These are phyloP conservation scores for Chaetomium cochliodes DNA, from an alignment of 495 filamentous ascomycete genomes.

Conservation along the genomic window DNA sequence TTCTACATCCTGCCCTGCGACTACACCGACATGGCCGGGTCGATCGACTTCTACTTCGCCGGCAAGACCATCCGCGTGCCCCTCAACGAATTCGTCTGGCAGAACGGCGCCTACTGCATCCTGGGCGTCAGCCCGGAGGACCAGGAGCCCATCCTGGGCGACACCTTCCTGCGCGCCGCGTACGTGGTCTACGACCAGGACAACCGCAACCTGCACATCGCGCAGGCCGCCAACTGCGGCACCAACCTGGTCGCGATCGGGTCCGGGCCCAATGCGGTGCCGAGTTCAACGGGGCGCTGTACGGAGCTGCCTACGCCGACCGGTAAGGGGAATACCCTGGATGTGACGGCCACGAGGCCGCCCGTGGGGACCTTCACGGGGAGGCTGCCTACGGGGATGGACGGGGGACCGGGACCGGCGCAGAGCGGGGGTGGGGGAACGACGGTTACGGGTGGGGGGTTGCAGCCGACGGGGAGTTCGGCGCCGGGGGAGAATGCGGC, in stretches of 20 bases:
- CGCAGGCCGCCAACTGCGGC: constrained; percentile 41
- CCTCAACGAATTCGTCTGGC: constrained; percentile 60
- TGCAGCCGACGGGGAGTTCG: neutral
- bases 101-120: constrained; percentile 28
- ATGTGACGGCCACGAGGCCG: constrained; percentile 19
- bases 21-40: constrained; percentile 48
- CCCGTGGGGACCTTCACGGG: constrained; percentile 21
- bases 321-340: neutral
- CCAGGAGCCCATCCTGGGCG: constrained; percentile 33
- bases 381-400: constrained; percentile 13
- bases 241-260: constrained; percentile 37
- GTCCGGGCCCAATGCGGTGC: constrained; percentile 28
- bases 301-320: constrained; percentile 23
- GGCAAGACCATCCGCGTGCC: constrained; percentile 56
- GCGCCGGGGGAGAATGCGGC: constrained; percentile 1
- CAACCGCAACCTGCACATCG: constrained; percentile 37
- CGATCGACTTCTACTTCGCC: constrained; percentile 60
- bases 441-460: neutral
- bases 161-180: constrained; percentile 37
- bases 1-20: constrained; percentile 60
- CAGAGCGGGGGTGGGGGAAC: neutral
- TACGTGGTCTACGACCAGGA: constrained; percentile 42
- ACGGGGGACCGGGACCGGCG: constrained; percentile 24
- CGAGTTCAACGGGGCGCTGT: constrained; percentile 20
- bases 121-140: constrained; percentile 30